phyloP scores from a whole-genome alignment of 768 basidiomycete genomes.

The Pleurotus ostreatus region DNA sequence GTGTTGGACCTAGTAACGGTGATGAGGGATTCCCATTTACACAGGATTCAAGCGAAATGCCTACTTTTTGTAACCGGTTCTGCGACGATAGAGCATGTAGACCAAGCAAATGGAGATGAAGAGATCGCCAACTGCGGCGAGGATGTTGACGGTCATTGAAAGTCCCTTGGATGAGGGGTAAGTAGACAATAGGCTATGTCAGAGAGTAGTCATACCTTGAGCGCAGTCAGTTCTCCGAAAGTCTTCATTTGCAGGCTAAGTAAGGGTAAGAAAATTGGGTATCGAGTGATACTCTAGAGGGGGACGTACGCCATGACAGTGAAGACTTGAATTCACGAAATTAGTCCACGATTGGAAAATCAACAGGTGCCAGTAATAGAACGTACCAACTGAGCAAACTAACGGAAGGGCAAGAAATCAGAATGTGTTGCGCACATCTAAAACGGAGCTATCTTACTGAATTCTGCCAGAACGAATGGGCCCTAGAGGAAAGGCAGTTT shows the following conservation, averaged over 20 bases:
- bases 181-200: neutral
- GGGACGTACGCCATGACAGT: conserved; percentile 28
- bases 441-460: conserved; percentile 22
- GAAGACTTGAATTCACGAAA: conserved; percentile 42
- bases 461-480: conserved; percentile 34
- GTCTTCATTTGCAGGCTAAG: conserved; percentile 28
- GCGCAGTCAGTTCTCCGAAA: conserved; percentile 25
- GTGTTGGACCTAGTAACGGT: conserved; percentile 34
- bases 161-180: conserved; percentile 21
- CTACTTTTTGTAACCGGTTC: conserved; percentile 44
- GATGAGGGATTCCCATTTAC: neutral
- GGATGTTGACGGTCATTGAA: conserved; percentile 39
- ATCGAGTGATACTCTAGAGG: neutral
- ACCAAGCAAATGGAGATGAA: conserved; percentile 42
- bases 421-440: neutral
- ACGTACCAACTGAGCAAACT: conserved; percentile 19
- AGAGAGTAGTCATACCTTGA: conserved; percentile 26
- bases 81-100: conserved; percentile 35
- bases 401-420: conserved; percentile 1
- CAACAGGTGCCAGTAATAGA: conserved; percentile 18
- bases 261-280: neutral
- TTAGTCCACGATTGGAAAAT: conserved; percentile 32
- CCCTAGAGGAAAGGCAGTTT: conserved; percentile 13
- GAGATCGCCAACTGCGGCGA: conserved; percentile 42
- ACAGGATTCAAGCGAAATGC: neutral